phyloP scores from a whole-genome alignment of 441 rosid genomes.

The Brassica balearica region DNA sequence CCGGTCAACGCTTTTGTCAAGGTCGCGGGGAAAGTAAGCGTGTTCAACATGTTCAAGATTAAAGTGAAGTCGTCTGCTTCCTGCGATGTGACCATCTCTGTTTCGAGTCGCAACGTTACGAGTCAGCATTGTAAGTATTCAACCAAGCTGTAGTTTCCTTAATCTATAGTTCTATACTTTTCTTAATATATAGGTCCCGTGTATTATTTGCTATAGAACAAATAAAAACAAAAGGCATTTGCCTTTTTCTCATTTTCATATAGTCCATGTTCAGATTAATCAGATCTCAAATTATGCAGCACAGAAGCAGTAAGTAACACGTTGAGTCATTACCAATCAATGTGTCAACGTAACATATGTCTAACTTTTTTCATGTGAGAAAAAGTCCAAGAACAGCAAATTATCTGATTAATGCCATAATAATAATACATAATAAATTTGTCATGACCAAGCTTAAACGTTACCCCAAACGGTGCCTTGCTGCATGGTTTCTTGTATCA shows the following conservation, averaged over 20 bases:
- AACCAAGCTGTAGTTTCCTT: neutral
- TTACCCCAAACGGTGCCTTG: slow-evolving; percentile 27
- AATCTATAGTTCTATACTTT: neutral
- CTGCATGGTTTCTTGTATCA: slow-evolving; percentile 19
- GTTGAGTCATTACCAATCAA: neutral
- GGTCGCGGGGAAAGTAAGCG: slow-evolving; percentile 62
- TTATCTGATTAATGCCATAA: no score
- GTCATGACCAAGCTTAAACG: slow-evolving; percentile 5
- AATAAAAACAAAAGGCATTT: neutral
- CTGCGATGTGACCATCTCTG: slow-evolving; percentile 42
- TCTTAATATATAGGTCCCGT: neutral
- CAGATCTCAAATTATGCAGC: neutral
- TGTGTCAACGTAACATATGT: neutral
- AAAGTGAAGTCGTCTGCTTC: slow-evolving; percentile 53
- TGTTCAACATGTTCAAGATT: slow-evolving; percentile 54
- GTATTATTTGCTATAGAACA: neutral
- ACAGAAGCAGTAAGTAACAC: neutral
- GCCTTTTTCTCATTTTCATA: neutral
- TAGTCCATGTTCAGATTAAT: neutral
- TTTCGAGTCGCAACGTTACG: slow-evolving; percentile 5
- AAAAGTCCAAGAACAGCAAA: neutral
- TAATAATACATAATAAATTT: no score
- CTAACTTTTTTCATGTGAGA: neutral
- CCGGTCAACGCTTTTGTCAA: slow-evolving; percentile 51
- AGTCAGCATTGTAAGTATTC: neutral